These are phyloP conservation scores for Rhytidiadelphus loreus DNA, from an alignment of 225 moss, liverwort and hornwort genomes.

Conservation along the genomic window DNA sequence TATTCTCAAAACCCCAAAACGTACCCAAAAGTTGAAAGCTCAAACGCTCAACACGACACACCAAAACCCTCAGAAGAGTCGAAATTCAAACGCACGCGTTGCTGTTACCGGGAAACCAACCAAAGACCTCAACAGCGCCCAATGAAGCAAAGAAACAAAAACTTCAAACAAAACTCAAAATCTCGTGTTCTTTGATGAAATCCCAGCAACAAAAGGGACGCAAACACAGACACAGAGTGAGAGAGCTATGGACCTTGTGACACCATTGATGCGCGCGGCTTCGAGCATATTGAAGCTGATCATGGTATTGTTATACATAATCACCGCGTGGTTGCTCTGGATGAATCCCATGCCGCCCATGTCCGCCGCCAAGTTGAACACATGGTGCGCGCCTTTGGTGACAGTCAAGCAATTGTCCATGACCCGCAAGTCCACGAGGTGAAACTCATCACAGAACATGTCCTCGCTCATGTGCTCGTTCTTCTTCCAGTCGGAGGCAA, in stretches of 20 bases:
- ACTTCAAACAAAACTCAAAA: background rate
- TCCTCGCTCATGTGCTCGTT: constrained; percentile 95
- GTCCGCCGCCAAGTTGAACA: constrained; percentile 81
- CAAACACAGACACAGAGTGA: background rate
- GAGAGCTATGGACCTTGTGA: constrained; percentile 18
- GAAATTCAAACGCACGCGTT: background rate
- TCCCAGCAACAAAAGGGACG: background rate
- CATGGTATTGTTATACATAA: constrained; percentile 93
- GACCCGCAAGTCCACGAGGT: constrained; percentile 73
- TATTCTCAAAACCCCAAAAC: background rate
- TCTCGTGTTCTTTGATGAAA: background rate
- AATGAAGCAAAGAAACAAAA: background rate
- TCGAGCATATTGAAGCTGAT: constrained; percentile 86
- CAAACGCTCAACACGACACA: background rate
- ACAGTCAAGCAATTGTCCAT: constrained; percentile 68
- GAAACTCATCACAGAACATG: constrained; percentile 86
- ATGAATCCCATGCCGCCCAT: constrained; percentile 98
- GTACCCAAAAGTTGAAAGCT: background rate
- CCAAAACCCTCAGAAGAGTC: background rate
- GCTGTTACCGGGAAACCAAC: background rate
- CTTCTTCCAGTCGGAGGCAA: constrained; percentile 81
- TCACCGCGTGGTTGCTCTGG: constrained; percentile 79
- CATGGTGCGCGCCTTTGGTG: constrained; percentile 57
- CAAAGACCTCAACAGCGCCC: background rate
- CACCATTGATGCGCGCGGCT: constrained; percentile 73